phyloP scores from a whole-genome alignment of 2,329 filamentous ascomycete genomes.

The Pyrenochaeta sp. region DNA sequence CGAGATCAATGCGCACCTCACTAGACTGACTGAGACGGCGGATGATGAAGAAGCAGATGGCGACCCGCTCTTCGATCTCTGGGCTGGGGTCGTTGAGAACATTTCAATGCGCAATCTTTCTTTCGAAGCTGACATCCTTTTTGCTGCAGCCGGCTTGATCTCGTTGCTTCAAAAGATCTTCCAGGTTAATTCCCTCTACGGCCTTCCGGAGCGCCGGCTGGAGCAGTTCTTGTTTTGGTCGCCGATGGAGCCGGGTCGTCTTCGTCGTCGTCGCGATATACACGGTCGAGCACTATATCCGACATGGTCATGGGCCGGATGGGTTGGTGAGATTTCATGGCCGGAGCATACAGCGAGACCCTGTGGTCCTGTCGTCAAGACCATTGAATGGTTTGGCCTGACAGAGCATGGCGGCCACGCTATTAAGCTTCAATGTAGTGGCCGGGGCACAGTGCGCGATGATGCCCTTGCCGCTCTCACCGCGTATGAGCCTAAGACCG shows the following conservation, averaged over 20 bases:
- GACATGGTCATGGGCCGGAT: not conserved
- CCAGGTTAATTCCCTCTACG: not conserved
- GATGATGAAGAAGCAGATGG: not conserved
- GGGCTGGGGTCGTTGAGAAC: not conserved
- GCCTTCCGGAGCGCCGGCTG: not conserved
- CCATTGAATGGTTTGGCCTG: not conserved
- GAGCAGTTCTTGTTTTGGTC: not conserved
- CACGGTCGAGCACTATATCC: not conserved
- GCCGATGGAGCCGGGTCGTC: not conserved
- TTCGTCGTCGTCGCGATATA: not conserved
- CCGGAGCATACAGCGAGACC: not conserved
- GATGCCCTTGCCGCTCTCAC: not conserved
- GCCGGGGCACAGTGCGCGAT: not conserved
- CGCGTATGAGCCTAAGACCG: too few relatives aligned
- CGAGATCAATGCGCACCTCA: not conserved
- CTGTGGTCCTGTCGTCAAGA: not conserved
- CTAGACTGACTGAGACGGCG: not conserved
- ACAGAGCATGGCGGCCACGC: not conserved
- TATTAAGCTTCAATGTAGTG: not conserved
- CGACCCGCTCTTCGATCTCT: not conserved
- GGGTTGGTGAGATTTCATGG: not conserved
- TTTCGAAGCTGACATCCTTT: not conserved
- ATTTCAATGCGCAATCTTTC: not conserved
- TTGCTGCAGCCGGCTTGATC: not conserved
- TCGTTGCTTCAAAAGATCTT: not conserved